phyloP scores from a whole-genome alignment of 2,329 filamentous ascomycete genomes.

The Madurella mycetomatis region DNA sequence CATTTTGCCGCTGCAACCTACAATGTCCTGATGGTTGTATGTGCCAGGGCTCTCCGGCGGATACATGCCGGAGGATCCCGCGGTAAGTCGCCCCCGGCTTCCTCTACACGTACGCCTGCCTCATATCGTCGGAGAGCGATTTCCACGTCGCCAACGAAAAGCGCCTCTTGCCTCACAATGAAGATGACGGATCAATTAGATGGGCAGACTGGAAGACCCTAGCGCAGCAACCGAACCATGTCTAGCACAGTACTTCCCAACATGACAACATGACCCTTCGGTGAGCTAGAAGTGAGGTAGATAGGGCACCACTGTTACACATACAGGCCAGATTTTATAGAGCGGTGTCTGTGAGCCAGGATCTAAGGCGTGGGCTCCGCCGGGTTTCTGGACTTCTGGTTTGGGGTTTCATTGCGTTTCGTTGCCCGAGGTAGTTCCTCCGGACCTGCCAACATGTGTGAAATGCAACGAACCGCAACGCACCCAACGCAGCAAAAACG shows the following conservation, averaged over 20 bases:
- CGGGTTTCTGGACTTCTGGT: neutral
- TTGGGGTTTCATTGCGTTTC: no score
- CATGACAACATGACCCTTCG: neutral
- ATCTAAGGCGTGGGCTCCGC: neutral
- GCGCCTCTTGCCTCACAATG: slow-evolving; percentile 16
- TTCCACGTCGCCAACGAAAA: slow-evolving; percentile 19
- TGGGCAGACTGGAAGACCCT: slow-evolving; percentile 18
- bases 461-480: no score
- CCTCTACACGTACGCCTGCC: slow-evolving; percentile 22
- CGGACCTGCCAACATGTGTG: no score
- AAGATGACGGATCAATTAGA: slow-evolving; percentile 9
- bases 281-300: neutral
- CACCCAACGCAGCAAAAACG: no score
- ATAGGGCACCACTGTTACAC: neutral
- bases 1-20: slow-evolving; percentile 11
- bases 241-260: neutral
- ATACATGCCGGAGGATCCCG: neutral
- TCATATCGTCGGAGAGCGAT: slow-evolving; percentile 20
- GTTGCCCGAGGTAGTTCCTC: no score
- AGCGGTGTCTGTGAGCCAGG: neutral
- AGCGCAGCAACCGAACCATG: neutral
- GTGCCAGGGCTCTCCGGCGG: neutral
- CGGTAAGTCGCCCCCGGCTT: slow-evolving; percentile 19
- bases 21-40: slow-evolving; percentile 10
- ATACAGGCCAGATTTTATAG: neutral